Evolutionary conservation across 75 land plant species (phyloP), one percentile per base, ranked within the genome.

Genomic region (Picea glauca): DNA sequence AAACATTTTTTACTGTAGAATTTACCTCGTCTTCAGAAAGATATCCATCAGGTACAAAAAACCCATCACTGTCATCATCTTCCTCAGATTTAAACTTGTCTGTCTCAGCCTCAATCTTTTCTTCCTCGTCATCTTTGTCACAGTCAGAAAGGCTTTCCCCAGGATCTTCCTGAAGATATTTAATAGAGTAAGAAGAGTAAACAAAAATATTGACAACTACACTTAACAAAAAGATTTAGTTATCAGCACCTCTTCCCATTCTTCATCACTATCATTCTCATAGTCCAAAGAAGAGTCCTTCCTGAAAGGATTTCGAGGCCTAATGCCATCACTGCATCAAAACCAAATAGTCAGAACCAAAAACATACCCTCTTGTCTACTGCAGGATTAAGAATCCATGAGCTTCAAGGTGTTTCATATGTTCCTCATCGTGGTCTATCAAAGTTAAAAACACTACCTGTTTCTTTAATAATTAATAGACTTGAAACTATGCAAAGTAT

Each of bases 11-110:
- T 35, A n/a, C 54, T 58, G 3, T 58, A 13, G 31, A 50, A 1
- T 32, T 18, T 77, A 94, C 98, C 94, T 98, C 99, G 89, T 89
- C 81, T 58, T 95, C 99, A 7, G 99, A 98, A 12, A 98, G 91
- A 86, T 98, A 98, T 4, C 99, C 98, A 89, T 98, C 99, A 43
- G 99, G 98, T 0, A 98, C 99, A 76, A 98, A 80, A 81, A 98
- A 98, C 1, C 94, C 89, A 83, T 98, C 98, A 80, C 83, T 86
- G 30, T 89, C 98, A 57, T 91, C 94, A 67, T 91, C 93, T 58
- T 87, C 92, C 32, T 96, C 94, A 2, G 13, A 79, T 62, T 77
- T 87, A 20, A 30, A 8, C 40, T 57, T 60, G 62, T 77, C 86
- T 14, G 54, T 75, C 23, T 89, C 96, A 64, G 5, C 43, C 58